Conservation (phyloP, 495 filamentous ascomycete species). For the Lophiotrema nucula region DNA sequence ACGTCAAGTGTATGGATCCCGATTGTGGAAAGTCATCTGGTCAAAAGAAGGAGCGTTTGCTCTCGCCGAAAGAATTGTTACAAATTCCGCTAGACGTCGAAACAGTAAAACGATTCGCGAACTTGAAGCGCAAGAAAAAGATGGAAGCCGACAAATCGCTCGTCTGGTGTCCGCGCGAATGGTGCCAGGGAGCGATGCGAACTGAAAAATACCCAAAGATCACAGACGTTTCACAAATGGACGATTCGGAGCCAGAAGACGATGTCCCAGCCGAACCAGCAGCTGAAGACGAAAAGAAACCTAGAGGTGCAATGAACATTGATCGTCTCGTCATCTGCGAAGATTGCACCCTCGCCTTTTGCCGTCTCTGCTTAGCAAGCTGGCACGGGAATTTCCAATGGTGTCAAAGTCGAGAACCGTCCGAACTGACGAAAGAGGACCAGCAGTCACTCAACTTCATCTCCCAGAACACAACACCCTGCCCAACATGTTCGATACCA, state of each 20-base stretch:
- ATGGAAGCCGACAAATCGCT: conserved; percentile 88
- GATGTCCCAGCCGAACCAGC: neutral
- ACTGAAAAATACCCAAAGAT: conserved; percentile 77
- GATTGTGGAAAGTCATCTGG: conserved; percentile 43
- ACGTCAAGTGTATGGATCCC: conserved; percentile 73
- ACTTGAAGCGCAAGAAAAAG: conserved; percentile 84
- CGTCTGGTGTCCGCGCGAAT: conserved; percentile 88
- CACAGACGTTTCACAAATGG: conserved; percentile 43
- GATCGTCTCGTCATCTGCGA: conserved; percentile 80
- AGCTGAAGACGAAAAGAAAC: conserved; percentile 1
- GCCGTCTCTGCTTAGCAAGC: conserved; percentile 65
- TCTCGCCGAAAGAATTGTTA: conserved; percentile 83
- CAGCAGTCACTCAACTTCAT: conserved; percentile 81
- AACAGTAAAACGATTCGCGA: conserved; percentile 79
- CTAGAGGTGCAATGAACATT: neutral
- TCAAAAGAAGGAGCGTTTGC: conserved; percentile 57
- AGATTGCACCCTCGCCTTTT: conserved; percentile 91
- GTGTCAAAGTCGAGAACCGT: conserved; percentile 57
- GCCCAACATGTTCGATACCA: conserved; percentile 84
- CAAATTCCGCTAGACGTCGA: conserved; percentile 77
- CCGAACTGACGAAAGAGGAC: conserved; percentile 76
- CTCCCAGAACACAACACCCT: conserved; percentile 73
- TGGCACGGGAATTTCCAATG: conserved; percentile 86
- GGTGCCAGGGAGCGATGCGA: conserved; percentile 90
- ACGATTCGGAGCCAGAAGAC: conserved; percentile 48